Evolutionary conservation across 305 asterid genomes (phyloP).

Genomic region (Monarda citriodora): DNA sequence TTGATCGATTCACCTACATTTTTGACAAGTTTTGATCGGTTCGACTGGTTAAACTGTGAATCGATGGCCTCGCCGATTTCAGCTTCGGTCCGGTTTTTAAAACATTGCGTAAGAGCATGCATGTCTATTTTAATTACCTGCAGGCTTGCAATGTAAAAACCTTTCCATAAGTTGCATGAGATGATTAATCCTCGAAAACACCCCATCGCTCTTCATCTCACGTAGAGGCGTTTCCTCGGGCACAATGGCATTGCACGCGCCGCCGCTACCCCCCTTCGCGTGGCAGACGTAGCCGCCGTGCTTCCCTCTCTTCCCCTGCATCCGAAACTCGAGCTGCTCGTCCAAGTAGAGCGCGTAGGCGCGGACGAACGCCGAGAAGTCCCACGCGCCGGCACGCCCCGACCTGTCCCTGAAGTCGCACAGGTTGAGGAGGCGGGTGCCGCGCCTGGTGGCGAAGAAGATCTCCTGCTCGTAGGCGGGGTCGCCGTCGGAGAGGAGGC

Average conservation of each 20-base stretch:
- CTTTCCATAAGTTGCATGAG: constrained; percentile 84
- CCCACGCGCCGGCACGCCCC: constrained; percentile 70
- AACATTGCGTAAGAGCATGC: not conserved
- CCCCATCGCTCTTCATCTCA: constrained; percentile 60
- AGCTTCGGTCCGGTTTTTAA: too few relatives aligned
- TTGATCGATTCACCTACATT: too few relatives aligned
- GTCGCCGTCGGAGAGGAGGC: constrained; percentile 82
- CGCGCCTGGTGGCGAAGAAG: constrained; percentile 90
- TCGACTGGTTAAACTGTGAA: too few relatives aligned
- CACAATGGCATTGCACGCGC: constrained; percentile 29
- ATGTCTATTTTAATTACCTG: constrained; percentile 60
- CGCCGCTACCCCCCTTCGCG: constrained; percentile 16
- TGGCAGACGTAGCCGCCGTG: constrained; percentile 38
- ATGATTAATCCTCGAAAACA: constrained; percentile 65
- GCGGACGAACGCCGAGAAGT: constrained; percentile 83
- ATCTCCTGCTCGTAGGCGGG: constrained; percentile 80
- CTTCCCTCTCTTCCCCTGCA: constrained; percentile 73
- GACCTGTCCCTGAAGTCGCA: constrained; percentile 79
- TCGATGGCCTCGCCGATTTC: too few relatives aligned
- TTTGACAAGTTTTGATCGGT: too few relatives aligned
- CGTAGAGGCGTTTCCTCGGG: constrained; percentile 47
- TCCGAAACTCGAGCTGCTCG: constrained; percentile 77
- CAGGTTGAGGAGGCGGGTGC: constrained; percentile 95
- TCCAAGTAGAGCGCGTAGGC: constrained; percentile 81
- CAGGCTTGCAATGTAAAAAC: constrained; percentile 81